Conservation (phyloP, 2,329 filamentous ascomycete species). For the Pseudogymnoascus sp. region DNA sequence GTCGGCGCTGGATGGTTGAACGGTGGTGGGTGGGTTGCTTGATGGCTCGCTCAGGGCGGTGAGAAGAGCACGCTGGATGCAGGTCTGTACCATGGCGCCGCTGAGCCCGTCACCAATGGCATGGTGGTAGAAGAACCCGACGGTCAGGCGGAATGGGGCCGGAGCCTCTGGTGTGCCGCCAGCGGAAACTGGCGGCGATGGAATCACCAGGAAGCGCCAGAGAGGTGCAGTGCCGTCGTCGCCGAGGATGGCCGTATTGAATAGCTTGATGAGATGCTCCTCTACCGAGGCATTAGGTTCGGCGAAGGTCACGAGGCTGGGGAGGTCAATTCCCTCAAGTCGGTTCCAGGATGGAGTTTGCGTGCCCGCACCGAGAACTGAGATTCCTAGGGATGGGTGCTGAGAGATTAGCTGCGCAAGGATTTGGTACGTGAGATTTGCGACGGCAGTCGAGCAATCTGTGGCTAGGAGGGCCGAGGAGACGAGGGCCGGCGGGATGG, state of each 20-base stretch:
- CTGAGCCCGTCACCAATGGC: constrained; percentile 43
- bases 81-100: constrained; percentile 23
- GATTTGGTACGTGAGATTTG: not conserved
- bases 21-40: constrained; percentile 18
- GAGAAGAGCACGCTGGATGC: constrained; percentile 36
- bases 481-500: not conserved
- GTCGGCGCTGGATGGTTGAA: not conserved
- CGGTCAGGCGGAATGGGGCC: constrained; percentile 27
- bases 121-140: constrained; percentile 45
- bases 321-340: not conserved
- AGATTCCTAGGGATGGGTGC: not conserved
- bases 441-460: not conserved
- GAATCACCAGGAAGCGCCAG: not conserved
- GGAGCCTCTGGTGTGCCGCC: not conserved
- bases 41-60: constrained; percentile 37
- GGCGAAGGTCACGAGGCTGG: not conserved
- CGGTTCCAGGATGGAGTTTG: not conserved
- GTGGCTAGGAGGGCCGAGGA: not conserved
- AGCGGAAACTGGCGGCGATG: not conserved
- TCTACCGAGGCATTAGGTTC: not conserved
- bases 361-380: not conserved
- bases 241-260: not conserved
- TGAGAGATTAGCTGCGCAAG: not conserved
- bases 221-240: constrained; percentile 5
- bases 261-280: not conserved